A percentile compares a stretch with the other conserved stretches of the same genome.
phyloP scores from a whole-genome alignment of 352 stramenopile genomes.

The Pythium plurisporium region DNA sequence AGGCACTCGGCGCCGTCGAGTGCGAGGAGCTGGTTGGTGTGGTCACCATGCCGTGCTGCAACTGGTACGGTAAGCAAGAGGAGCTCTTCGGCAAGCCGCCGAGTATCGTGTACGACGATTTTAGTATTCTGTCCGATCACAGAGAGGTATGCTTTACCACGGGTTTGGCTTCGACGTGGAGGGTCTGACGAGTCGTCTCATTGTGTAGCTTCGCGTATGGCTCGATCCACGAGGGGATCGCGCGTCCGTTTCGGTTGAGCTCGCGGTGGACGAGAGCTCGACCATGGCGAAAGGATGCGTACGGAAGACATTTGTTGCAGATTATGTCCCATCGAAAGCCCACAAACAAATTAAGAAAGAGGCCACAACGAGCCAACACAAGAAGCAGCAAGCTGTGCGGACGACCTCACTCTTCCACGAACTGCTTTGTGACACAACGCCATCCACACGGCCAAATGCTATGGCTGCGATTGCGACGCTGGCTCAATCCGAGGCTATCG shows the following conservation, averaged over 20 bases:
- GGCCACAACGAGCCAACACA: neutral
- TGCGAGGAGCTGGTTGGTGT: conserved; percentile 56
- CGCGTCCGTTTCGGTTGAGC: neutral
- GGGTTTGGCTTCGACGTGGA: too few relatives aligned
- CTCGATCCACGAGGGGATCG: conserved; percentile 26
- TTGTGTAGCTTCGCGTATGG: conserved; percentile 30
- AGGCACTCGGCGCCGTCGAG: conserved; percentile 61
- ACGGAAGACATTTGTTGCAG: conserved; percentile 26
- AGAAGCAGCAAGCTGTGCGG: neutral
- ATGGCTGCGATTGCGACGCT: neutral
- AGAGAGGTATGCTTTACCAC: conserved; percentile 55
- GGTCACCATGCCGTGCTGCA: conserved; percentile 76
- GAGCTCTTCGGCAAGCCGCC: conserved; percentile 41
- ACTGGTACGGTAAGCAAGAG: conserved; percentile 78
- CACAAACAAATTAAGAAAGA: neutral
- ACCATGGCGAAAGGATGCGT: conserved; percentile 52
- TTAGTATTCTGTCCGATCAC: conserved; percentile 76
- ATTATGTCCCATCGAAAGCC: neutral
- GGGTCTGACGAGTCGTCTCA: too few relatives aligned
- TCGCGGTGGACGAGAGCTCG: conserved; percentile 15
- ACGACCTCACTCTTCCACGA: neutral
- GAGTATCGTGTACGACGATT: conserved; percentile 79
- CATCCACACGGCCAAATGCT: neutral
- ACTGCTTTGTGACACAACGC: neutral
- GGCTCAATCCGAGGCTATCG: neutral